A percentile compares a stretch with the other conserved stretches of the same genome.
These are phyloP conservation scores for Poteriospumella lacustris DNA, from an alignment of 108 stramenopile species.

Conservation along the genomic window DNA sequence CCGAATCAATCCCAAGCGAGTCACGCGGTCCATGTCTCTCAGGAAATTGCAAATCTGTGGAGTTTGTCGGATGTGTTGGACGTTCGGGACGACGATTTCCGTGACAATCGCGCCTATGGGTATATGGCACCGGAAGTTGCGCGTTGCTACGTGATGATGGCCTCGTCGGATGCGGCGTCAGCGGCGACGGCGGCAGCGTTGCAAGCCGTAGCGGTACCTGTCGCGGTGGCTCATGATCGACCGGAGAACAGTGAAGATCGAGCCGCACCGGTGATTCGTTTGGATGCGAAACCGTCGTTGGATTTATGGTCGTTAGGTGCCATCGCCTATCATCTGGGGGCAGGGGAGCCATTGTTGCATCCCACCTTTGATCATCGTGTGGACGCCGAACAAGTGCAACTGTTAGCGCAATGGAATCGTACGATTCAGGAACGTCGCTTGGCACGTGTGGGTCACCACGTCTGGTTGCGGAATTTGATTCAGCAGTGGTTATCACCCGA, in stretches of 20 bases:
- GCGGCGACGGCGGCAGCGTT: not conserved
- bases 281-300: not conserved
- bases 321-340: not conserved
- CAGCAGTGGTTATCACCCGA: not conserved
- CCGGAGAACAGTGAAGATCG: no score
- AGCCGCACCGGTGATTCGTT: not conserved
- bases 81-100: no score
- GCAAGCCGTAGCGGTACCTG: no score
- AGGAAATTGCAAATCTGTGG: no score
- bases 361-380: not conserved
- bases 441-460: not conserved
- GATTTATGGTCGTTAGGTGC: conserved; percentile 9
- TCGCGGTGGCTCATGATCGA: no score
- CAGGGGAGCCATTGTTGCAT: not conserved
- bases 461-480: not conserved
- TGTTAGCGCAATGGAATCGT: not conserved
- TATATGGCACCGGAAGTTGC: no score
- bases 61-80: no score
- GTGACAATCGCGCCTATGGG: no score
- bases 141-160: not conserved
- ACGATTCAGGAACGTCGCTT: not conserved
- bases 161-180: not conserved
- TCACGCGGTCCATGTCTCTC: no score
- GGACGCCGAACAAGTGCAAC: not conserved
- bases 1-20: no score